Percentiles rank a stretch among this genome's conserved stretches.
Evolutionary conservation across 2,329 filamentous ascomycete genomes (phyloP).

Genomic region (Mariannaea elegans): DNA sequence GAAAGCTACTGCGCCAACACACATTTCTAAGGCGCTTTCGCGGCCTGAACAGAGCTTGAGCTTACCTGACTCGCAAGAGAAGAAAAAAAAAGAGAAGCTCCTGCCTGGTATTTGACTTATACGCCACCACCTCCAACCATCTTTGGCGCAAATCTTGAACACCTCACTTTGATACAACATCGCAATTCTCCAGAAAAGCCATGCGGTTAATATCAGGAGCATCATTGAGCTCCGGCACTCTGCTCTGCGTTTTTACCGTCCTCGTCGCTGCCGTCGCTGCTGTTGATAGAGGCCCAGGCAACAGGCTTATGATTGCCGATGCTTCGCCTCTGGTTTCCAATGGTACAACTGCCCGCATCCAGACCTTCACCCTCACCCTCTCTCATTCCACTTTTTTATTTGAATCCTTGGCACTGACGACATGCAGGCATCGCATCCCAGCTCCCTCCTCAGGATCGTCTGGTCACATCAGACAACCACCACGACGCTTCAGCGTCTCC

Average conservation of each 20-base stretch:
- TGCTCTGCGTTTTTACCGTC: conserved; percentile 29
- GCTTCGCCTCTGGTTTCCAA: conserved; percentile 34
- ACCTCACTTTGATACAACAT: background rate
- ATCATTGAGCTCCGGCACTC: conserved; percentile 14
- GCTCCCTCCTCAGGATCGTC: conserved; percentile 72
- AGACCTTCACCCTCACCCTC: background rate
- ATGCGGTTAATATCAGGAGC: conserved; percentile 30
- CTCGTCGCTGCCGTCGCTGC: conserved; percentile 22
- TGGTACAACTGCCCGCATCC: conserved; percentile 19
- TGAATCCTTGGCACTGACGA: conserved; percentile 20
- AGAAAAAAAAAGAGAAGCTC: too few species aligned
- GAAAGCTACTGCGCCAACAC: too few species aligned
- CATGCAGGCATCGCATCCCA: conserved; percentile 76
- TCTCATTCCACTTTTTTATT: background rate
- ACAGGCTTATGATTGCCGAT: conserved; percentile 22
- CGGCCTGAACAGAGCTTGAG: too few species aligned
- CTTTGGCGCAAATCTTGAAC: background rate
- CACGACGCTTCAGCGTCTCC: conserved; percentile 65
- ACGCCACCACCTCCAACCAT: background rate
- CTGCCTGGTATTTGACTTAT: background rate
- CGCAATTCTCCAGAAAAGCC: conserved; percentile 1
- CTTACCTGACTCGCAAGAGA: too few species aligned
- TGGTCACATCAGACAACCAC: conserved; percentile 80
- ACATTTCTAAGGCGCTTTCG: too few species aligned
- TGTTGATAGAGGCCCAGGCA: conserved; percentile 26